phyloP scores from a whole-genome alignment of 78 protist species.

The Parvularia atlantis region DNA sequence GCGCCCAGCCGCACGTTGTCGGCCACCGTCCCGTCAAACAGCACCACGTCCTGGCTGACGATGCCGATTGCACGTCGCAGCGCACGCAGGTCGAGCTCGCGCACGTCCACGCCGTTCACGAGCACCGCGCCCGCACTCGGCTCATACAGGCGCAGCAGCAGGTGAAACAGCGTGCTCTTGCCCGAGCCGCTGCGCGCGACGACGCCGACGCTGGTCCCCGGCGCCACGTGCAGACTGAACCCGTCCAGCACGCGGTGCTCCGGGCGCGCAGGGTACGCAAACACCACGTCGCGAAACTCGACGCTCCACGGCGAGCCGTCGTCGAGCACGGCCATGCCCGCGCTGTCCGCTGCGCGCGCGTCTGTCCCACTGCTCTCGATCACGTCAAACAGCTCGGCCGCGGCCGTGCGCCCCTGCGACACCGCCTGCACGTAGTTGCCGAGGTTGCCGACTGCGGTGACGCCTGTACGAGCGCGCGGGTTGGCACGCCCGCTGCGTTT shows the following conservation, averaged over 20 bases:
- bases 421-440: too few species aligned
- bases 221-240: slow-evolving; percentile 10
- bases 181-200: slow-evolving; percentile 82
- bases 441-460: too few species aligned
- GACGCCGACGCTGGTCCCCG: slow-evolving; percentile 66
- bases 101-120: slow-evolving; percentile 42
- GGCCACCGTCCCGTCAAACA: slow-evolving; percentile 31
- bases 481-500: too few species aligned
- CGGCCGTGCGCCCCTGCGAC: too few species aligned
- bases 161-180: slow-evolving; percentile 52
- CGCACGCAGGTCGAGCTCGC: slow-evolving; percentile 20
- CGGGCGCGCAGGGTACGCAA: slow-evolving; percentile 36
- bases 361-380: too few species aligned
- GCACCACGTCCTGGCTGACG: slow-evolving; percentile 37
- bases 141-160: slow-evolving; percentile 31
- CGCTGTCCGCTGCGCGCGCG: too few species aligned
- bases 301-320: too few species aligned
- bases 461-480: too few species aligned
- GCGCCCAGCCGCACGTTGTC: slow-evolving; percentile 46
- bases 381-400: too few species aligned
- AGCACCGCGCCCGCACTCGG: slow-evolving; percentile 18
- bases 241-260: slow-evolving; percentile 28
- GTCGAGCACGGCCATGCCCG: too few species aligned
- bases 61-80: slow-evolving; percentile 20
- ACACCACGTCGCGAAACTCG: slow-evolving; percentile 9